Percentiles rank a stretch among this genome's conserved stretches.
These are phyloP conservation scores for Epichloe sylvatica DNA, from an alignment of 2,329 filamentous ascomycete species.

Conservation along the genomic window DNA sequence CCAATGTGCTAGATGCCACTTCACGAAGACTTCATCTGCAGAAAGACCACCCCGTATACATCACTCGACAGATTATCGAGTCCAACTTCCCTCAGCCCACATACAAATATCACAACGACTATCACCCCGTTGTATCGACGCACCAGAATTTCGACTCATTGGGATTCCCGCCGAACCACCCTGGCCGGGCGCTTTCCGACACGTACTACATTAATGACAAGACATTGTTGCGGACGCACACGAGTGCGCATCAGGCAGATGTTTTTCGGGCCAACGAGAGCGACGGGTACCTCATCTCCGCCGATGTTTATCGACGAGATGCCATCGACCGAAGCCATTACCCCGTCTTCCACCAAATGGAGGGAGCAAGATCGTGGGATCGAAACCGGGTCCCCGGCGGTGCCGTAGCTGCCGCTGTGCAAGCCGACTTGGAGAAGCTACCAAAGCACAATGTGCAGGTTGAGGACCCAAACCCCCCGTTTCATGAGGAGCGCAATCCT, in stretches of 20 bases:
- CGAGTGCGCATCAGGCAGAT: slow-evolving; percentile 81
- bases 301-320: slow-evolving; percentile 91
- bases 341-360: slow-evolving; percentile 97
- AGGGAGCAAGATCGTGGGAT: slow-evolving; percentile 84
- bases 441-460: slow-evolving; percentile 64
- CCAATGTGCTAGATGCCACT: slow-evolving; percentile 60
- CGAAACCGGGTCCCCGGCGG: slow-evolving; percentile 42
- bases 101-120: slow-evolving; percentile 63
- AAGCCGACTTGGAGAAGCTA: slow-evolving; percentile 54
- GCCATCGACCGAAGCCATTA: slow-evolving; percentile 92
- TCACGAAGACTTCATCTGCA: slow-evolving; percentile 77
- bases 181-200: slow-evolving; percentile 74
- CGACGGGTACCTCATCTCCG: slow-evolving; percentile 76
- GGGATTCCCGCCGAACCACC: slow-evolving; percentile 77
- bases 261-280: slow-evolving; percentile 59
- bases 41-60: slow-evolving; percentile 74
- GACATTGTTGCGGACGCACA: slow-evolving; percentile 83
- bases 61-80: slow-evolving; percentile 86
- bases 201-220: slow-evolving; percentile 87
- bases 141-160: slow-evolving; percentile 93
- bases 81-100: slow-evolving; percentile 63
- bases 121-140: slow-evolving; percentile 73
- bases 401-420: slow-evolving; percentile 51
- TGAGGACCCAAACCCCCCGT: slow-evolving; percentile 73
- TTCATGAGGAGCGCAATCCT: slow-evolving; percentile 68